These are phyloP conservation scores for Epichloe brachyelytri DNA, from an alignment of 2,329 filamentous ascomycete genomes.

Conservation along the genomic window DNA sequence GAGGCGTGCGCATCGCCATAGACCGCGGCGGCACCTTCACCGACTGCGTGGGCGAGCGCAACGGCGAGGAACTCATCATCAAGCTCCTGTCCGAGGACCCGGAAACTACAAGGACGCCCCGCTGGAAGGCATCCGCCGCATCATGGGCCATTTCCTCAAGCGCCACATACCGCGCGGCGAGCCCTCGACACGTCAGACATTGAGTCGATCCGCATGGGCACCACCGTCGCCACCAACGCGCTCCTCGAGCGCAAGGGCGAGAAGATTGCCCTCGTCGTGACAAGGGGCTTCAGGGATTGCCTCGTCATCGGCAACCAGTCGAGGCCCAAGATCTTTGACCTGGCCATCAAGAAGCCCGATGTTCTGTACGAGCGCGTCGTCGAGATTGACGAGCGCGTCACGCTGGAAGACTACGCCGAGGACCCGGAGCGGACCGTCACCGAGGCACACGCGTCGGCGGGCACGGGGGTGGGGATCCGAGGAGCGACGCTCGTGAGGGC, in stretches of 20 bases:
- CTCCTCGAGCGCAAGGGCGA: slow-evolving; percentile 65
- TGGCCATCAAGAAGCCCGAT: slow-evolving; percentile 55
- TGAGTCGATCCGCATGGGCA: slow-evolving; percentile 69
- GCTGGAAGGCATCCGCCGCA: slow-evolving; percentile 53
- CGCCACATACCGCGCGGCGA: slow-evolving; percentile 20
- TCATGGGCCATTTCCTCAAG: slow-evolving; percentile 22
- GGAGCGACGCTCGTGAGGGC: slow-evolving; percentile 50
- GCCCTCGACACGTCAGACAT: slow-evolving; percentile 22
- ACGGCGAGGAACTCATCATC: slow-evolving; percentile 54
- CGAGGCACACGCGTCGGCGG: slow-evolving; percentile 38
- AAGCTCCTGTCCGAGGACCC: slow-evolving; percentile 63
- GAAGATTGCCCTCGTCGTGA: slow-evolving; percentile 56
- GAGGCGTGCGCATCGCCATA: slow-evolving; percentile 28
- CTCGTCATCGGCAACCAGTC: slow-evolving; percentile 63
- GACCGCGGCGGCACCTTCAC: slow-evolving; percentile 45
- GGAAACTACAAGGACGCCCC: slow-evolving; percentile 61
- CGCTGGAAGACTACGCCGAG: slow-evolving; percentile 60
- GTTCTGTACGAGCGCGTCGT: slow-evolving; percentile 57
- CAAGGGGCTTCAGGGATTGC: slow-evolving; percentile 60
- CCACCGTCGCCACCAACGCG: slow-evolving; percentile 66
- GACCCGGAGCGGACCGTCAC: slow-evolving; percentile 36
- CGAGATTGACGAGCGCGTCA: slow-evolving; percentile 64
- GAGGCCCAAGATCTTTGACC: slow-evolving; percentile 59
- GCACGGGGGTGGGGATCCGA: slow-evolving; percentile 29
- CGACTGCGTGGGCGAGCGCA: slow-evolving; percentile 53